These are phyloP conservation scores for Entophlyctis luteolus DNA, from an alignment of 192 early-diverging fungal species.

Conservation along the genomic window DNA sequence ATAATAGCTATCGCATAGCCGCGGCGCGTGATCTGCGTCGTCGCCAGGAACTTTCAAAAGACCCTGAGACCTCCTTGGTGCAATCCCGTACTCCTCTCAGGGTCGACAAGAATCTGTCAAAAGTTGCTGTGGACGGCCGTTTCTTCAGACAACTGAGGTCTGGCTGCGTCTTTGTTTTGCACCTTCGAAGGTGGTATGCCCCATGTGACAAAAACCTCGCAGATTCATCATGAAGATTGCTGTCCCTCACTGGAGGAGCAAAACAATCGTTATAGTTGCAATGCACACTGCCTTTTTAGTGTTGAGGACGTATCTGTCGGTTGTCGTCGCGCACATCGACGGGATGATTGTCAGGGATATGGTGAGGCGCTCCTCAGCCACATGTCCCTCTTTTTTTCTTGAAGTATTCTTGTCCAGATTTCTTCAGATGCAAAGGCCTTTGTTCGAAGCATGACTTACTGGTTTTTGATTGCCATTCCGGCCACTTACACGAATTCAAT, in stretches of 20 bases:
- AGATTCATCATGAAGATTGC: constrained; percentile 74
- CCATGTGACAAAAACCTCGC: constrained; percentile 21
- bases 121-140: constrained; percentile 46
- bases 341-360: constrained; percentile 92
- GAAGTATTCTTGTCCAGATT: constrained; percentile 40
- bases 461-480: constrained; percentile 91
- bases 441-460: constrained; percentile 71
- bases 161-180: background rate
- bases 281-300: constrained; percentile 84
- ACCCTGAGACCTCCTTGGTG: background rate
- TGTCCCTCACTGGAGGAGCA: constrained; percentile 72
- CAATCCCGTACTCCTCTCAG: constrained; percentile 27
- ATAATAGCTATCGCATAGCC: background rate
- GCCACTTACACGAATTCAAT: constrained; percentile 98
- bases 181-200: background rate
- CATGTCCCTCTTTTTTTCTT: background rate
- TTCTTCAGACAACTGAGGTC: constrained; percentile 39
- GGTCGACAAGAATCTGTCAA: constrained; percentile 35
- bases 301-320: constrained; percentile 84
- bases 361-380: no score
- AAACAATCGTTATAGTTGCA: constrained; percentile 74
- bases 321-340: constrained; percentile 88
- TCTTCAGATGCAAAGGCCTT: constrained; percentile 77
- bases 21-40: background rate
- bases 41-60: background rate